phyloP scores from a whole-genome alignment of 148 eudicot species.

The Arbutus unedo region DNA sequence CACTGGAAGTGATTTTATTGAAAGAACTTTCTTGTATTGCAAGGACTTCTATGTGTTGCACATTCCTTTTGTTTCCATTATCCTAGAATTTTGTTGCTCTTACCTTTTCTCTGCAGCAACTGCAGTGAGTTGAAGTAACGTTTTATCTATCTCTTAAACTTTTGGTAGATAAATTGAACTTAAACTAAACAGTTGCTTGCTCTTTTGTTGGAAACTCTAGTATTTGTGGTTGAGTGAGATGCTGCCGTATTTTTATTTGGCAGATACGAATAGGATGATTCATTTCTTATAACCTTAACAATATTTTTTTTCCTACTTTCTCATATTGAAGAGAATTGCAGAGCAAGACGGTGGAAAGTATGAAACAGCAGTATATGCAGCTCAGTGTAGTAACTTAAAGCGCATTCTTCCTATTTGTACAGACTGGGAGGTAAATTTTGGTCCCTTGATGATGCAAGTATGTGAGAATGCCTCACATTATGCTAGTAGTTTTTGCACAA shows the following conservation, averaged over 20 bases:
- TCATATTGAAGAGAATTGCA: slow-evolving; percentile 63
- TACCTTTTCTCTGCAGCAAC: neutral
- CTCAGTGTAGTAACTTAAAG: slow-evolving; percentile 83
- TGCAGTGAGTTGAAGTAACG: neutral
- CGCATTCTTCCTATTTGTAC: slow-evolving; percentile 78
- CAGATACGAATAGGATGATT: neutral
- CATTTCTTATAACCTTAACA: neutral
- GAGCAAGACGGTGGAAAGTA: slow-evolving; percentile 87
- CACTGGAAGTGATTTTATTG: neutral
- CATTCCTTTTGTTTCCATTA: neutral
- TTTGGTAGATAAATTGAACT: neutral
- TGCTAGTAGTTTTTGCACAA: neutral
- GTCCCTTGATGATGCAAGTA: neutral
- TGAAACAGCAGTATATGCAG: slow-evolving; percentile 89
- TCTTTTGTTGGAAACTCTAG: neutral
- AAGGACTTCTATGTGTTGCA: neutral
- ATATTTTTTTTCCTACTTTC: slow-evolving; percentile 5
- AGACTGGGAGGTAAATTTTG: slow-evolving; percentile 81
- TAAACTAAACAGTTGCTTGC: neutral
- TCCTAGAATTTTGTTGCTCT: neutral
- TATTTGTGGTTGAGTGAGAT: neutral
- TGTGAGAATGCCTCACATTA: neutral
- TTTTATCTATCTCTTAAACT: neutral
- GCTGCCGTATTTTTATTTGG: neutral
- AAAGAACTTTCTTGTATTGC: neutral